Conservation (phyloP, 257 asterid species). For the Euphrasia confusa region DNA sequence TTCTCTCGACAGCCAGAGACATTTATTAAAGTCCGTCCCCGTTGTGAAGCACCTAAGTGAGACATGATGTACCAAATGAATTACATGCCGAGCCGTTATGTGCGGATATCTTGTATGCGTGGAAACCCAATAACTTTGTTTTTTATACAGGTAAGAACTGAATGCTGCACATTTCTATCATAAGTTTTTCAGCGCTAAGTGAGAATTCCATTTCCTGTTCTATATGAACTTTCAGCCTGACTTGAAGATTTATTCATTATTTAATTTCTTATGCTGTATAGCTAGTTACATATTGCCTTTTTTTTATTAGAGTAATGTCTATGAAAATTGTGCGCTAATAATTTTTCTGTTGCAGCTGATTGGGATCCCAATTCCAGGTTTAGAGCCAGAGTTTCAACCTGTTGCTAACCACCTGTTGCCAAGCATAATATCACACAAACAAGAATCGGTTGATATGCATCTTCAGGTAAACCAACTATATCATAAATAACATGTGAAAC, state of each 20-base stretch:
- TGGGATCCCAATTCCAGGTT: slow-evolving; percentile 77
- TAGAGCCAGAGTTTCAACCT: slow-evolving; percentile 92
- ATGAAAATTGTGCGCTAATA: too few species aligned
- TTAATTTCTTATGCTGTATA: slow-evolving; percentile 7
- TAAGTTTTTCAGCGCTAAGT: not conserved
- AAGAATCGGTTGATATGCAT: slow-evolving; percentile 70
- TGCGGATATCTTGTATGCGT: slow-evolving; percentile 93
- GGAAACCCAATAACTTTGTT: slow-evolving; percentile 94
- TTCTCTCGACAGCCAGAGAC: slow-evolving; percentile 77
- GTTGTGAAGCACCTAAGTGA: slow-evolving; percentile 98
- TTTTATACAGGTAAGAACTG: slow-evolving; percentile 72
- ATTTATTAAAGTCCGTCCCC: slow-evolving; percentile 84
- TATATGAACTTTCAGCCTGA: slow-evolving; percentile 2
- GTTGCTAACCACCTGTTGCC: slow-evolving; percentile 76
- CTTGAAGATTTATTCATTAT: slow-evolving; percentile 12
- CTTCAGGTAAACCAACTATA: slow-evolving; percentile 64
- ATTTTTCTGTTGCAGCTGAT: slow-evolving; percentile 60
- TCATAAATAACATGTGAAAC: not conserved
- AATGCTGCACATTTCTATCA: too few species aligned
- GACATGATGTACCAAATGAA: slow-evolving; percentile 85
- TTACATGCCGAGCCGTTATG: slow-evolving; percentile 87
- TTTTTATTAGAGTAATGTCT: slow-evolving; percentile 1
- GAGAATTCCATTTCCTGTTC: slow-evolving; percentile 17
- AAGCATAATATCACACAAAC: slow-evolving; percentile 71
- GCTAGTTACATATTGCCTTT: slow-evolving; percentile 16